Evolutionary conservation across 495 filamentous ascomycete species (phyloP), one percentile per base, ranked within the genome.

Genomic region (Cercophora scortea): DNA sequence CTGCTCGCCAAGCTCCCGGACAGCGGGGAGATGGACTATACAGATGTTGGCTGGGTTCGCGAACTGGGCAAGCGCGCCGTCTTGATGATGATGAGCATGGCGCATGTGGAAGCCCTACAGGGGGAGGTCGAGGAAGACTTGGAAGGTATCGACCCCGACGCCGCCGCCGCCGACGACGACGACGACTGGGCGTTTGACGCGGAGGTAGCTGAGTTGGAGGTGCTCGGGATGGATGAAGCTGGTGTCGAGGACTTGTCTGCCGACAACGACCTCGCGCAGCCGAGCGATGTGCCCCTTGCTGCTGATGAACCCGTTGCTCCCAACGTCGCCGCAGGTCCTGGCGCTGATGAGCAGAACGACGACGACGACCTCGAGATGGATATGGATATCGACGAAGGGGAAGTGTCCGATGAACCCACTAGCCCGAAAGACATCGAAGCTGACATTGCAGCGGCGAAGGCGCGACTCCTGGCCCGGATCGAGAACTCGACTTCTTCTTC

Each of bases 31-130:
- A 67, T 87, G 60, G 69, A 68, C 38, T 79, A 77, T 56, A 68
- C 77, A 25, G 74, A 85, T 55, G 73, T 86, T 12, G 75, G 76
- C 7, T 70, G 69, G 51, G 64, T 87, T 18, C 65, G 81, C 32
- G 83, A 83, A 44, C 63, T 87, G 32, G 81, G 74, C 2, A 80
- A 82, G 71, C 72, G 74, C 44, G 81, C 82, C 7, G 74, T 82
- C 12, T 56, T 77, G 38, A 59, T 80, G 54, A 71, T 72, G 69
- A 62, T 71, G 12, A 72, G 69, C 45, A 75, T 86, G 5, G 78
- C 75, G 10, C 66, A 76, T 48, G 63, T 73, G 63, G 65, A 66
- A 33, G 65, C 69, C 10, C 54, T 76, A 47, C 53, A 55, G 45
- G 68, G 71, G 19, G 61, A 73, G 43, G 57, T 78, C 12, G 59